Evolutionary conservation across 306 rosid genomes (phyloP), one percentile per base, ranked within the genome.

Genomic region (Quercus gilva): DNA sequence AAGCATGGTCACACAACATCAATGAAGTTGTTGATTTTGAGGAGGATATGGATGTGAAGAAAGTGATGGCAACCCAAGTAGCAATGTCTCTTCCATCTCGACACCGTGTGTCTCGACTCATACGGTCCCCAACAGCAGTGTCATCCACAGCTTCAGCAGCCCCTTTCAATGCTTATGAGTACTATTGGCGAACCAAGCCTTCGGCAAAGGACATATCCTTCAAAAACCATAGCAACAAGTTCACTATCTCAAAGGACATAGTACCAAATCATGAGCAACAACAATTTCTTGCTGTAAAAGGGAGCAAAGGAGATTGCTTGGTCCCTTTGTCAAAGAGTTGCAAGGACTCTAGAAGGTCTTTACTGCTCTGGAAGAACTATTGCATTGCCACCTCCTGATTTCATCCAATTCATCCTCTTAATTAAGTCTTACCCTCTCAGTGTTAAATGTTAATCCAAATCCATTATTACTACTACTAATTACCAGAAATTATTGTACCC

Each of bases 321-420:
- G 87, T 82, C 69, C 91, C 91, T 18, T 88, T 82, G 81, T 69
- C 85, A 69, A 90, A 87, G 79, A 84, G 85, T 55, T 91, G 98
- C 94, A 91, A 95, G 84, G 88, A 91, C 70, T 84, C 90, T 0
- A 87, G 92, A 89, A 89, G 90, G 85, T 85, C 97, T 18, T 82
- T 91, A 23, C 90, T 89, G 5, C 80, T 90, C 51, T 82, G 92
- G 98, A 91, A 91, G 84, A 93, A 93, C 2, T 77, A 83, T 70
- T 95, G 98, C 90, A 89, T 95, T 83, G 98, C 98, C 84, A 90
- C 97, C 72, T 89, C 98, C 45, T 94, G 87, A 92, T 21, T 61
- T 73, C 19, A 29, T 12, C 25, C 43, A 28, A 45, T 12, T 35
- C 25, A 18, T 8, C 43, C 14, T 9, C n/a, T 41, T 41, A 2